Evolutionary conservation across 495 filamentous ascomycete species (phyloP).

Genomic region (Aspergillus incahuasiensis): DNA sequence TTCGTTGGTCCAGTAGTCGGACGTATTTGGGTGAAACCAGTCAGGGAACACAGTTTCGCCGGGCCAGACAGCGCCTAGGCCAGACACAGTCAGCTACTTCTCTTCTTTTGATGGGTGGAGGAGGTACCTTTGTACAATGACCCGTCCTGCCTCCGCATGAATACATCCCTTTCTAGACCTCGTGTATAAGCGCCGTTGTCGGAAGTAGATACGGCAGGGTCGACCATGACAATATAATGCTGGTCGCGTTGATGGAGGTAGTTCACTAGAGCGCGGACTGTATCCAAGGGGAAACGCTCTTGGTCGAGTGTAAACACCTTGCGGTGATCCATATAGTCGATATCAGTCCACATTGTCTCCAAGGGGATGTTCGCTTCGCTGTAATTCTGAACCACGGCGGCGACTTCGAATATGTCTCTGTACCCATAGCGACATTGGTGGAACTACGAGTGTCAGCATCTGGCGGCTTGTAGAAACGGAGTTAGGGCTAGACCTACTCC

Average conservation of each 20-base stretch:
- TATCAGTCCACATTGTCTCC: conserved; percentile 89
- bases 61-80: conserved; percentile 71
- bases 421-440: conserved; percentile 84
- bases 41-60: conserved; percentile 76
- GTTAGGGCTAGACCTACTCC: conserved; percentile 40
- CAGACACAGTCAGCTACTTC: neutral
- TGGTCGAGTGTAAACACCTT: conserved; percentile 72
- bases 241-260: conserved; percentile 72
- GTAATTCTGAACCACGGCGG: conserved; percentile 78
- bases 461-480: neutral
- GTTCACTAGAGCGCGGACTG: conserved; percentile 61
- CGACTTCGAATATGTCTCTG: conserved; percentile 69
- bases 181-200: conserved; percentile 61
- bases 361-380: conserved; percentile 68
- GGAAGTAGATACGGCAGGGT: conserved; percentile 59
- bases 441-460: conserved; percentile 34
- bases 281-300: conserved; percentile 61
- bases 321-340: conserved; percentile 69
- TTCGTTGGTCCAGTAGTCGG: conserved; percentile 69
- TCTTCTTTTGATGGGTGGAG: neutral
- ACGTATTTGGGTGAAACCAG: conserved; percentile 69
- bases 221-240: conserved; percentile 82
- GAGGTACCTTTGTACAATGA: conserved; percentile 58
- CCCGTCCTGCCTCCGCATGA: conserved; percentile 60
- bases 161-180: conserved; percentile 57